Conservation (phyloP, 805 yeast genomes). For the Lachancea quebecensis region DNA sequence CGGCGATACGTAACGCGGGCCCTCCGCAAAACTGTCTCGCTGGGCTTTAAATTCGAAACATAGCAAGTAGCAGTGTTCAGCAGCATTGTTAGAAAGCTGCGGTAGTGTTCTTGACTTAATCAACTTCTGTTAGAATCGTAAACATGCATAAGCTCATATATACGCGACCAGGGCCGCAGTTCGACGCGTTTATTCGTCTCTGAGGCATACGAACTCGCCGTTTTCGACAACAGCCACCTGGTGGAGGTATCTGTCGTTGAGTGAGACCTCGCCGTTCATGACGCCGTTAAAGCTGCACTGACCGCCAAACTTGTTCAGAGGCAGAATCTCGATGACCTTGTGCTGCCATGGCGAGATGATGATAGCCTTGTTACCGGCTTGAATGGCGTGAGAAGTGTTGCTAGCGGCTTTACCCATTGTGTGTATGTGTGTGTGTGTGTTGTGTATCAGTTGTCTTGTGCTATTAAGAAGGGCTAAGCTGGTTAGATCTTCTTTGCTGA, state of each 20-base stretch:
- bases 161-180: too few species aligned
- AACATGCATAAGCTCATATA: too few species aligned
- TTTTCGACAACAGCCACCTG: constrained; percentile 8
- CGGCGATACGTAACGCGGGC: too few species aligned
- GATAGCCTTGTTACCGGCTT: constrained; percentile 11
- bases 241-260: constrained; percentile 9
- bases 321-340: constrained; percentile 8
- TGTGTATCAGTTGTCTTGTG: neutral
- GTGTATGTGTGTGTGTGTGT: neutral
- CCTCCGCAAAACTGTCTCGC: too few species aligned
- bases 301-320: constrained; percentile 9
- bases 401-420: constrained; percentile 10
- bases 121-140: too few species aligned
- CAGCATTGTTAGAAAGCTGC: too few species aligned
- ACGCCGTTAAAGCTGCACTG: constrained; percentile 10
- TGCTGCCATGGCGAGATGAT: constrained; percentile 10
- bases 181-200: constrained; percentile 4
- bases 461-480: too few species aligned
- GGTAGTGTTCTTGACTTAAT: too few species aligned
- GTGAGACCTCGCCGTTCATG: constrained; percentile 8
- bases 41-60: too few species aligned
- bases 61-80: too few species aligned
- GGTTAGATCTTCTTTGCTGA: too few species aligned
- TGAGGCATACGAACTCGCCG: constrained; percentile 6
- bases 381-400: constrained; percentile 10